phyloP scores from a whole-genome alignment of 1,284 basidiomycete genomes.

The Tilletia caries region DNA sequence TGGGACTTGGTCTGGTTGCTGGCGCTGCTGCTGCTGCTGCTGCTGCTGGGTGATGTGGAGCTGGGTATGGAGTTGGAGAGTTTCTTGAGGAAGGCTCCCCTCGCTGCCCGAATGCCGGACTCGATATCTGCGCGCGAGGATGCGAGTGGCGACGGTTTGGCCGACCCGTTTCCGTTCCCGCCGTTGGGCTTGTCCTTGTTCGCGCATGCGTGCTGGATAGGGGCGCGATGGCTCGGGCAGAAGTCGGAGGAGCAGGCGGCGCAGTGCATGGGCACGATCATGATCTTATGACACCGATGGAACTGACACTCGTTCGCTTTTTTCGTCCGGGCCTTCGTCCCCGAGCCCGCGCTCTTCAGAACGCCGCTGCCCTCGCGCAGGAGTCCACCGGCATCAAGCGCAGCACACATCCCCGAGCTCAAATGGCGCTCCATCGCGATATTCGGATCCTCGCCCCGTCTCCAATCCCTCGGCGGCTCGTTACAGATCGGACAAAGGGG shows the following conservation, averaged over 20 bases:
- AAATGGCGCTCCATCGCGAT: constrained; percentile 45
- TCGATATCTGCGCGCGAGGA: constrained; percentile 19
- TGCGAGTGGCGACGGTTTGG: too few relatives aligned
- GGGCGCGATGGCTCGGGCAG: constrained; percentile 43
- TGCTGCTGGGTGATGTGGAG: constrained; percentile 9
- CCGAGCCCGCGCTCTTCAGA: not conserved
- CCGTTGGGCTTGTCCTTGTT: not conserved
- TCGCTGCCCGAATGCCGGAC: constrained; percentile 15
- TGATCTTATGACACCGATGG: constrained; percentile 39
- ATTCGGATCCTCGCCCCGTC: constrained; percentile 43
- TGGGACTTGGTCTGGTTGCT: not conserved
- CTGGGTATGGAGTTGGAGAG: not conserved
- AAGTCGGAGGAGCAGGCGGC: constrained; percentile 31
- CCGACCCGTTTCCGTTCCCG: too few relatives aligned
- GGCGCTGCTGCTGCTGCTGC: constrained; percentile 14
- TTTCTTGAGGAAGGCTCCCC: not conserved
- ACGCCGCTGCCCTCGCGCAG: constrained; percentile 13
- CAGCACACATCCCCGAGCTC: constrained; percentile 28
- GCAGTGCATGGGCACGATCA: constrained; percentile 43
- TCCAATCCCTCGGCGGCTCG: constrained; percentile 38
- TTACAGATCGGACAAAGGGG: constrained; percentile 45
- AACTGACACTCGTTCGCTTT: constrained; percentile 38
- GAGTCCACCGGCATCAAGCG: constrained; percentile 22
- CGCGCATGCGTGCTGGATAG: constrained; percentile 33
- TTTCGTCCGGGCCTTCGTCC: constrained; percentile 23